A percentile compares a stretch with the other conserved stretches of the same genome.
Evolutionary conservation across 805 yeast species (phyloP).

Genomic region (Kodamaea laetipori): DNA sequence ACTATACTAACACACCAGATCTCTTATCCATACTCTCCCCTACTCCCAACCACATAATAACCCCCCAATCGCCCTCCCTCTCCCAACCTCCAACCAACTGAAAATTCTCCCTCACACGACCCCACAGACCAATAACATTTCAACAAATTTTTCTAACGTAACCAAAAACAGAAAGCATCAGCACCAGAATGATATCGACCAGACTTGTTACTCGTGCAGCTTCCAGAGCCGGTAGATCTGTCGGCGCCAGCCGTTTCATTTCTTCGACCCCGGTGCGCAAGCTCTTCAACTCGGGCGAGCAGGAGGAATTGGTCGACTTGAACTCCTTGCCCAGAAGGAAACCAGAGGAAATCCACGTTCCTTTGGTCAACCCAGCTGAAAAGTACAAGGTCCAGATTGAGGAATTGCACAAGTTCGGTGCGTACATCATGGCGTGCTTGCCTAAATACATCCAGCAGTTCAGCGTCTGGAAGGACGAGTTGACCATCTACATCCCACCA

Average conservation of each 20-base stretch:
- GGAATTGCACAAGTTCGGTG: slow-evolving; percentile 80
- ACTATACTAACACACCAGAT: too few relatives aligned
- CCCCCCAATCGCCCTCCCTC: not conserved
- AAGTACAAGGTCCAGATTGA: slow-evolving; percentile 64
- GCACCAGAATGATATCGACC: slow-evolving; percentile 10
- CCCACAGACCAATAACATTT: slow-evolving; percentile 8
- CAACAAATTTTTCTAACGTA: slow-evolving; percentile 6
- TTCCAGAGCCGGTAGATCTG: slow-evolving; percentile 10
- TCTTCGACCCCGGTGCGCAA: slow-evolving; percentile 9
- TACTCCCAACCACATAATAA: not conserved
- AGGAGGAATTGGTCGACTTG: slow-evolving; percentile 36
- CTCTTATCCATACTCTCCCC: not conserved
- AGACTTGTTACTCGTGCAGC: slow-evolving; percentile 6
- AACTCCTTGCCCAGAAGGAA: slow-evolving; percentile 41
- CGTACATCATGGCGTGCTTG: slow-evolving; percentile 71
- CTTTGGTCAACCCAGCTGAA: slow-evolving; percentile 77
- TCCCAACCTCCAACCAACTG: slow-evolving; percentile 1
- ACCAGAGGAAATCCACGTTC: slow-evolving; percentile 38
- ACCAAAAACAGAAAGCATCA: slow-evolving; percentile 5
- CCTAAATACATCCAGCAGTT: slow-evolving; percentile 84
- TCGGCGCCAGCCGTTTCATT: slow-evolving; percentile 30
- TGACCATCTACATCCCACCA: slow-evolving; percentile 75
- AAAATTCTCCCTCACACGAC: slow-evolving; percentile 4
- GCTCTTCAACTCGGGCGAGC: slow-evolving; percentile 16
- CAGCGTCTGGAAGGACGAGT: slow-evolving; percentile 89